phyloP scores from a whole-genome alignment of 139 green algal genomes.

The Coccomyxa sp. region DNA sequence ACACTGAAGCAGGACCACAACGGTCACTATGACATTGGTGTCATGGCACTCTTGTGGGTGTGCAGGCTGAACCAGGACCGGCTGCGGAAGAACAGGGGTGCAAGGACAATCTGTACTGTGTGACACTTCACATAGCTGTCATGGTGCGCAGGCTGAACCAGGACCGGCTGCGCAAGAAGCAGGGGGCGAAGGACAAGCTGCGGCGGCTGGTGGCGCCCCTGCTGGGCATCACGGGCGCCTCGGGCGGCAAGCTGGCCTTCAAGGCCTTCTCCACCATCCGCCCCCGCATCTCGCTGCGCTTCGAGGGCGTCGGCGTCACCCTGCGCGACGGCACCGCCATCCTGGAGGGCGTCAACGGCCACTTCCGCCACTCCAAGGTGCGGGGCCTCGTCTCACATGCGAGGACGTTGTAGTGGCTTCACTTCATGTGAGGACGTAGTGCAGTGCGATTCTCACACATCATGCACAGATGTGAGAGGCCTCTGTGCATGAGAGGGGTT shows the following conservation, averaged over 20 bases:
- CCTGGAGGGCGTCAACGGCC: slow-evolving; percentile 15
- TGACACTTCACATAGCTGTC: background rate
- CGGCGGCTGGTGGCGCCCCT: slow-evolving; percentile 6
- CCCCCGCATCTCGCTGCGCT: slow-evolving; percentile 33
- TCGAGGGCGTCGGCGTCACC: slow-evolving; percentile 27
- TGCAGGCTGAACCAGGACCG: slow-evolving; percentile 7
- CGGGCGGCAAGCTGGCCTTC: slow-evolving; percentile 16
- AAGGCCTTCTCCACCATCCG: slow-evolving; percentile 31
- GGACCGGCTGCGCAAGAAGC: slow-evolving; percentile 5
- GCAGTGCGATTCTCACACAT: background rate
- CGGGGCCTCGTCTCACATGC: no score
- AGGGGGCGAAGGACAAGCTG: slow-evolving; percentile 23
- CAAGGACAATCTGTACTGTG: slow-evolving; percentile 16
- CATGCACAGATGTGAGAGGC: background rate
- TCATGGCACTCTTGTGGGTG: background rate
- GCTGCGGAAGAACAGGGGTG: slow-evolving; percentile 10
- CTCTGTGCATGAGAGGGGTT: background rate
- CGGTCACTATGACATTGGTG: background rate
- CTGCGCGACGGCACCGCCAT: slow-evolving; percentile 35
- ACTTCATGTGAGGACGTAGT: no score
- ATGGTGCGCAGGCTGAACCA: slow-evolving; percentile 5
- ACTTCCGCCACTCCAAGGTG: slow-evolving; percentile 33
- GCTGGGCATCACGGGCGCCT: background rate
- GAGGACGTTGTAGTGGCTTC: no score
- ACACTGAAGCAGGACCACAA: no score